A percentile compares a stretch with the other conserved stretches of the same genome.
These are phyloP conservation scores for Austroboletus novae-zelandiae DNA, from an alignment of 1,284 basidiomycete genomes.

Conservation along the genomic window DNA sequence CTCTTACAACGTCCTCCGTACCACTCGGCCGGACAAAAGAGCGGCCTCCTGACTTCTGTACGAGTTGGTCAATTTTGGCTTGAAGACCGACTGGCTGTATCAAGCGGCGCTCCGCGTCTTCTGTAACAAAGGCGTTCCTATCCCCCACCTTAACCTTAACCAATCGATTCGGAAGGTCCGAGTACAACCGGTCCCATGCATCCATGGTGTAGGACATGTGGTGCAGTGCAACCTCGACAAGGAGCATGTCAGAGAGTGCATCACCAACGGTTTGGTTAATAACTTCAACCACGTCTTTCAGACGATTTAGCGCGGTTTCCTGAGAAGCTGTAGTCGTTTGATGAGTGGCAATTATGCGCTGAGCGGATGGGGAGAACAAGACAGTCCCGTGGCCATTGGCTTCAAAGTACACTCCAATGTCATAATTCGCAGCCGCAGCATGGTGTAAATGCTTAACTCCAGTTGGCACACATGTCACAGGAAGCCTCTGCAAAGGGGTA, in stretches of 20 bases:
- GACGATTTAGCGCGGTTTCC: slow-evolving; percentile 73
- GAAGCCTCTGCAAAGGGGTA: slow-evolving; percentile 62
- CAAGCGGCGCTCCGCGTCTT: slow-evolving; percentile 91
- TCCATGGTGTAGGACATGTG: slow-evolving; percentile 82
- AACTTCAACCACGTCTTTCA: slow-evolving; percentile 76
- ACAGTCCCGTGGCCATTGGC: slow-evolving; percentile 99
- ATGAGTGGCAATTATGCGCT: slow-evolving; percentile 57
- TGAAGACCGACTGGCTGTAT: slow-evolving; percentile 82
- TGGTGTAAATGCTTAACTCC: slow-evolving; percentile 99
- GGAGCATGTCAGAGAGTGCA: slow-evolving; percentile 93
- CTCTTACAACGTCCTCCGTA: slow-evolving; percentile 97
- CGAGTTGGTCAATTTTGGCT: slow-evolving; percentile 82
- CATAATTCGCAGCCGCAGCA: slow-evolving; percentile 85
- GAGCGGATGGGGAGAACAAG: slow-evolving; percentile 80
- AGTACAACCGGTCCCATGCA: slow-evolving; percentile 94
- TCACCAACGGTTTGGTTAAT: slow-evolving; percentile 99
- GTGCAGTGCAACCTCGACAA: slow-evolving; percentile 91
- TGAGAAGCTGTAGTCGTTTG: slow-evolving; percentile 79
- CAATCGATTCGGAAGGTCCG: slow-evolving; percentile 94
- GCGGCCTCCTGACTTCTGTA: slow-evolving; percentile 83
- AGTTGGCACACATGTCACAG: slow-evolving; percentile 94
- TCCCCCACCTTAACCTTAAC: slow-evolving; percentile 93
- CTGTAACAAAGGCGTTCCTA: slow-evolving; percentile 84
- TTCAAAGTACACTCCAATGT: slow-evolving; percentile 98
- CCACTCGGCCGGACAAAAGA: slow-evolving; percentile 96